Base-by-base conservation (phyloP, 805 yeast genomes). In the Cyberlindnera sargentensis region DNA sequence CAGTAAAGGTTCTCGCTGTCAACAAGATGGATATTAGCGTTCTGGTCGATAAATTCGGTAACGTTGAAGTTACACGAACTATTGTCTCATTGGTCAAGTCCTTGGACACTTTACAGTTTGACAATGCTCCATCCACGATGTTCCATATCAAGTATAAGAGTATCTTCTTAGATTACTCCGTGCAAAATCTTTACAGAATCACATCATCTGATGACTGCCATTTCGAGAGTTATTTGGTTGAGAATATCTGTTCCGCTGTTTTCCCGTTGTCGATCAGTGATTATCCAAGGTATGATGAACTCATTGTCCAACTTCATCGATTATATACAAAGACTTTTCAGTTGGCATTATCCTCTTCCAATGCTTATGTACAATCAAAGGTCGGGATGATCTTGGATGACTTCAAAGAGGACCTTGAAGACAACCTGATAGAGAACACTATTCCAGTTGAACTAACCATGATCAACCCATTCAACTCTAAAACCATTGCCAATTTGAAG, bases 1-100 rank as follows among this genome's bases (percentile, higher is more conserved):
- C 60, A 1, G 44, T 68, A 31, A 66, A 66, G 44, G 47, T 61
- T 6, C 56, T 58, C 27, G 61, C 70, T 0, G 56, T 66, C 2
- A 63, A 55, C 45, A 57, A 61, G 41, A 45, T 46, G 6, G 56
- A 51, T 9, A 23, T 54, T 4, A 47, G 42, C 3, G 45, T 52
- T 8, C 29, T 65, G 4, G 23, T 52, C 1, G 31, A 41, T 1
- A 51, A 45, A 24, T 49, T 51, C 31, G 47, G 49, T 3, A 31
- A 27, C 1, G 31, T 37, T 2, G 40, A 26, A 10, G 37, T 57
- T 8, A 34, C 55, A 6, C 30, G 41, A n/a, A 53, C 58, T 1
- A 27, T 60, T 20, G 41, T 47, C 2, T n/a, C 34, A 3, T 37
- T 57, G n/a, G 40, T 57, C 6, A 46, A 40, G 5, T 47, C 55